Evolutionary conservation across 1,284 basidiomycete species (phyloP).

Genomic region (Neolentinus lepideus): DNA sequence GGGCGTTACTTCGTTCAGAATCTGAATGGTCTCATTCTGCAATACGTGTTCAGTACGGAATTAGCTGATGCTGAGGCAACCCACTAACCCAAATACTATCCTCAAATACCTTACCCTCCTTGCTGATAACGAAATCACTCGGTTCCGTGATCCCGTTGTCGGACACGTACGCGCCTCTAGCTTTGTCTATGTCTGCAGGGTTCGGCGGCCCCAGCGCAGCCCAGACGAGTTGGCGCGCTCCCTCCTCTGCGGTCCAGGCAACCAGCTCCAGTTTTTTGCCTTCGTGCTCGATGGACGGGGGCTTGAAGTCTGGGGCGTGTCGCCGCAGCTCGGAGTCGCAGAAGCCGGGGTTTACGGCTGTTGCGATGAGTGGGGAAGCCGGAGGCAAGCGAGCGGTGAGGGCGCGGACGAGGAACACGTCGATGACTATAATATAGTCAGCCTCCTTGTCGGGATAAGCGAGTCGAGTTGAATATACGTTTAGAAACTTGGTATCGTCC

Average conservation of each 20-base stretch:
- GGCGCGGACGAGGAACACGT: conserved; percentile 34
- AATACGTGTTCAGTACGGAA: too few species aligned
- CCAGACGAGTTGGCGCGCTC: conserved; percentile 33
- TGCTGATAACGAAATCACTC: conserved; percentile 36
- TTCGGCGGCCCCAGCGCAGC: conserved; percentile 25
- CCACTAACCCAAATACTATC: conserved; percentile 35
- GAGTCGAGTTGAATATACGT: conserved; percentile 17
- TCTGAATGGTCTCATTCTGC: conserved; percentile 25
- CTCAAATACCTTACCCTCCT: conserved; percentile 31
- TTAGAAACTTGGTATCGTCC: conserved; percentile 27
- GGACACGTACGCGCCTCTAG: conserved; percentile 32
- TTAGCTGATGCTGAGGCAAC: too few species aligned
- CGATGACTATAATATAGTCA: conserved; percentile 10
- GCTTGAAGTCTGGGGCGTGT: conserved; percentile 1
- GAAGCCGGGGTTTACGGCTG: conserved; percentile 38
- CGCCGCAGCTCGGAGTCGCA: conserved; percentile 36
- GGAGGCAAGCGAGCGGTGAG: conserved; percentile 26
- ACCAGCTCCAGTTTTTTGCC: conserved; percentile 5
- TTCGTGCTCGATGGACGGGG: neutral
- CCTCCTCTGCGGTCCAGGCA: conserved; percentile 29
- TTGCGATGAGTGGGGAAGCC: conserved; percentile 22
- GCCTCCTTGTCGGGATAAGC: too few species aligned
- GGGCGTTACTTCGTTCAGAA: conserved; percentile 15
- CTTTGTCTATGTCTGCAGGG: conserved; percentile 8
- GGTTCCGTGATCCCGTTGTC: conserved; percentile 25